Percentiles rank a stretch among this genome's conserved stretches.
phyloP scores from a whole-genome alignment of 805 yeast species.

The Hanseniaspora lindneri region DNA sequence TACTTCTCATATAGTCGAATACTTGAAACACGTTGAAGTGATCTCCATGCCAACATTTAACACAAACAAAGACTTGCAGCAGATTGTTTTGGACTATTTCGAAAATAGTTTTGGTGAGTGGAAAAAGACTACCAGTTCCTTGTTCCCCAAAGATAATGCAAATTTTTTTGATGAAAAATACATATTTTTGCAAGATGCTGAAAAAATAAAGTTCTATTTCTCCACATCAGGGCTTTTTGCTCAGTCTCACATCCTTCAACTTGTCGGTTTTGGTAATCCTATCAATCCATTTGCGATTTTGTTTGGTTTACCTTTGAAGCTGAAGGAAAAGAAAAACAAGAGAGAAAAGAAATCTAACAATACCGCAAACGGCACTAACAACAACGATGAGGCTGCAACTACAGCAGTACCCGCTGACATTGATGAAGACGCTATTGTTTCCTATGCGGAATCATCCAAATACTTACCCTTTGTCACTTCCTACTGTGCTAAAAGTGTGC shows the following conservation, averaged over 20 bases:
- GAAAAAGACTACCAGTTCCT: constrained; percentile 15
- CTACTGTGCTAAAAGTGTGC: constrained; percentile 56
- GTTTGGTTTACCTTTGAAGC: constrained; percentile 58
- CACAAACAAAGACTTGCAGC: constrained; percentile 42
- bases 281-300: constrained; percentile 64
- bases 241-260: constrained; percentile 58
- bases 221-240: constrained; percentile 69
- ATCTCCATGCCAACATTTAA: constrained; percentile 48
- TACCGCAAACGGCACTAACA: constrained; percentile 20
- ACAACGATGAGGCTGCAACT: constrained; percentile 15
- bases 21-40: constrained; percentile 50
- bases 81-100: constrained; percentile 52
- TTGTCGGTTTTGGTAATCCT: constrained; percentile 68
- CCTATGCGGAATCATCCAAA: constrained; percentile 18
- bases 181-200: constrained; percentile 30
- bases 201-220: constrained; percentile 52
- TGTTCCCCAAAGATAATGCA: constrained; percentile 42
- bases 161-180: constrained; percentile 46
- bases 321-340: constrained; percentile 59
- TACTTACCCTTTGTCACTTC: constrained; percentile 40
- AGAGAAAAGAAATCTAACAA: constrained; percentile 43
- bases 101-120: constrained; percentile 47
- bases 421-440: constrained; percentile 16
- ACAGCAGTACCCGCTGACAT: constrained; percentile 8
- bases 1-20: constrained; percentile 27